Evolutionary conservation across 1,284 basidiomycete species (phyloP), one percentile per base, ranked within the genome.

Genomic region (Ganoderma sinense): DNA sequence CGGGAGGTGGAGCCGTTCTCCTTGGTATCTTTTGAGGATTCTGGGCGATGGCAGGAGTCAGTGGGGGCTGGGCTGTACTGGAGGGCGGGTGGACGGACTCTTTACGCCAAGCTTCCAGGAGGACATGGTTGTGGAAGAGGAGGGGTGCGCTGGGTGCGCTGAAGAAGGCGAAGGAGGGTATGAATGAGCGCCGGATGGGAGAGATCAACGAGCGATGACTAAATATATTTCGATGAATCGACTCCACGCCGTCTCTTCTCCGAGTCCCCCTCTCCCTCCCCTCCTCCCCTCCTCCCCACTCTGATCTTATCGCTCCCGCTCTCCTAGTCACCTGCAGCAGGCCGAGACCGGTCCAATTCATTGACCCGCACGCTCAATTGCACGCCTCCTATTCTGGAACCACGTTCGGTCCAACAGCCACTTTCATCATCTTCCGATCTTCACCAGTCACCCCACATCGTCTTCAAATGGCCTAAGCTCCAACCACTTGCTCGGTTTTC

Each of bases 1-100:
- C 91, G 86, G 41, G 92, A 93, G 77, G 86, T 80, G 75, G 87
- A 82, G 13, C 89, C 89, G 80, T 88, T 89, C 75, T 92, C 91
- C 78, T 86, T 92, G 74, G 79, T 74, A 73, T 93, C 91, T 81
- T 91, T 92, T 75, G 85, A 58, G 13, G 68, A 79, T 81, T 92
- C 89, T 91, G 66, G n/a, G 61, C 45, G 62, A 11, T 61, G 5
- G 59, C 18, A 29, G 69, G 59, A 36, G 58, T 67, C 36, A 68
- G 67, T 40, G 29, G 1, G 62, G 36, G 41, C 18, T 43, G 33
- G 16, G 11, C 11, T 45, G n/a, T 14, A 29, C 10, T 40, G 29
- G 26, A 14, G 11, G 23, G 10, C 10, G 64, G 36, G 29, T 10
- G 36, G 2, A 66, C 76, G 67, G 53, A 77, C 76, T 77, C 74